phyloP scores from a whole-genome alignment of 352 stramenopile species.

The Phytopythium vexans region DNA sequence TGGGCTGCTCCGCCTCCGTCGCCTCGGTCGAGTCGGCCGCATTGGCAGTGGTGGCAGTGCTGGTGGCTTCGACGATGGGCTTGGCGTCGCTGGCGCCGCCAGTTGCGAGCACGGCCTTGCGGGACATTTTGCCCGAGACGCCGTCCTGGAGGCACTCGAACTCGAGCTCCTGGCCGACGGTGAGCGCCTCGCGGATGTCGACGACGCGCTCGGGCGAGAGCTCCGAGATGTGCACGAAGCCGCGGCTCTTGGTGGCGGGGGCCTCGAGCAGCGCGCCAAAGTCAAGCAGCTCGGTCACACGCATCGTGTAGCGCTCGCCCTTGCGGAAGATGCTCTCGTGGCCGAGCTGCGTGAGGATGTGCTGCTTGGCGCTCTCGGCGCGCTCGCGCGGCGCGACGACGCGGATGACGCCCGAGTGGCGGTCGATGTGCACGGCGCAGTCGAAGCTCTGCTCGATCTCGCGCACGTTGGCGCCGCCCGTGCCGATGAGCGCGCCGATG shows the following conservation, averaged over 20 bases:
- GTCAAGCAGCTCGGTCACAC: slow-evolving; percentile 92
- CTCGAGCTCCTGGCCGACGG: slow-evolving; percentile 73
- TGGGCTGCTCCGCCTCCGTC: background rate
- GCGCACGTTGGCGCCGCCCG: slow-evolving; percentile 71
- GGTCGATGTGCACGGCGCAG: slow-evolving; percentile 75
- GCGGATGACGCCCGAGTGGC: slow-evolving; percentile 80
- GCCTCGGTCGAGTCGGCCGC: slow-evolving; percentile 1
- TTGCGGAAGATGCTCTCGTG: slow-evolving; percentile 72
- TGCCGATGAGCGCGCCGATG: slow-evolving; percentile 71
- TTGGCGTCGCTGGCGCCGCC: slow-evolving; percentile 2
- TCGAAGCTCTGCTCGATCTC: slow-evolving; percentile 64
- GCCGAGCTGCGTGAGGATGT: slow-evolving; percentile 50
- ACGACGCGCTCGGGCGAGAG: slow-evolving; percentile 64
- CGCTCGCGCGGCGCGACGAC: slow-evolving; percentile 82
- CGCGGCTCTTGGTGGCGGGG: slow-evolving; percentile 73
- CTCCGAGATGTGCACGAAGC: slow-evolving; percentile 95
- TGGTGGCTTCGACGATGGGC: background rate
- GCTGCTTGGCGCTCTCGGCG: slow-evolving; percentile 72
- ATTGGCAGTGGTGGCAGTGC: slow-evolving; percentile 6
- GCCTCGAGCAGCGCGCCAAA: slow-evolving; percentile 93
- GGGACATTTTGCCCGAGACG: slow-evolving; percentile 80
- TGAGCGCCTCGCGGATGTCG: slow-evolving; percentile 60
- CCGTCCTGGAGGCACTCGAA: slow-evolving; percentile 79
- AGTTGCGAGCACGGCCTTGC: slow-evolving; percentile 40
- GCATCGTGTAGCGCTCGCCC: slow-evolving; percentile 90